Percentiles rank a stretch among this genome's conserved stretches.
Evolutionary conservation across 805 yeast species (phyloP).

Genomic region (Cyberlindnera sargentensis): DNA sequence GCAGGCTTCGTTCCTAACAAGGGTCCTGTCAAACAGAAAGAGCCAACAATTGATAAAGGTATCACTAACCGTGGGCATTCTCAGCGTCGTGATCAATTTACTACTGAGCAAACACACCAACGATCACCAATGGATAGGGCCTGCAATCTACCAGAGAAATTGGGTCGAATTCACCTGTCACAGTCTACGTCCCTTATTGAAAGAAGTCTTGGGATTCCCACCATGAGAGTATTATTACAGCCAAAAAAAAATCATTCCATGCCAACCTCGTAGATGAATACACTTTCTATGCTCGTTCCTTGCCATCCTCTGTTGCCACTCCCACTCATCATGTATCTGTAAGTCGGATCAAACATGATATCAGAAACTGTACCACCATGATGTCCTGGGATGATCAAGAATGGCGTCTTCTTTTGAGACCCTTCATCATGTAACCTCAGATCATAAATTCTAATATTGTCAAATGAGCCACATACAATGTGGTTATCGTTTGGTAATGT

Average conservation of each 20-base stretch:
- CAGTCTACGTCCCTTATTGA: neutral
- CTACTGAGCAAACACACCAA: neutral
- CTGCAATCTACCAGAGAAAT: neutral
- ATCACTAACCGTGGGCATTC: conserved; percentile 9
- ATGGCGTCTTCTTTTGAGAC: conserved; percentile 45
- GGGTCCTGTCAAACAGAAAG: neutral
- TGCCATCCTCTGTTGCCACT: conserved; percentile 97
- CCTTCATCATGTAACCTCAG: conserved; percentile 37
- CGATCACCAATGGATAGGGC: neutral
- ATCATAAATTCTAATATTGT: conserved; percentile 84
- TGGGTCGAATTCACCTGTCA: neutral
- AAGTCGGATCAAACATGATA: conserved; percentile 77
- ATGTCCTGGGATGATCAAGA: conserved; percentile 90
- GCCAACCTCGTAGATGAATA: conserved; percentile 73
- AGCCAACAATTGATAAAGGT: conserved; percentile 7
- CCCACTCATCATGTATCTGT: conserved; percentile 81
- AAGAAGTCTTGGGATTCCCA: neutral
- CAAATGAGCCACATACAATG: conserved; percentile 81
- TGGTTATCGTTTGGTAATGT: conserved; percentile 78
- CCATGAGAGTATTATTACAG: neutral
- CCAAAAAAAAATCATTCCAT: conserved; percentile 21
- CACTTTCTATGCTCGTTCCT: conserved; percentile 72
- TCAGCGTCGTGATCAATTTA: conserved; percentile 4
- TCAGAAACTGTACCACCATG: conserved; percentile 86
- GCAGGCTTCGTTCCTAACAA: neutral